Percentiles rank a stretch among this genome's conserved stretches.
Conservation (phyloP, 345 rosid species). For the Cardamine chenopodiifolia region DNA sequence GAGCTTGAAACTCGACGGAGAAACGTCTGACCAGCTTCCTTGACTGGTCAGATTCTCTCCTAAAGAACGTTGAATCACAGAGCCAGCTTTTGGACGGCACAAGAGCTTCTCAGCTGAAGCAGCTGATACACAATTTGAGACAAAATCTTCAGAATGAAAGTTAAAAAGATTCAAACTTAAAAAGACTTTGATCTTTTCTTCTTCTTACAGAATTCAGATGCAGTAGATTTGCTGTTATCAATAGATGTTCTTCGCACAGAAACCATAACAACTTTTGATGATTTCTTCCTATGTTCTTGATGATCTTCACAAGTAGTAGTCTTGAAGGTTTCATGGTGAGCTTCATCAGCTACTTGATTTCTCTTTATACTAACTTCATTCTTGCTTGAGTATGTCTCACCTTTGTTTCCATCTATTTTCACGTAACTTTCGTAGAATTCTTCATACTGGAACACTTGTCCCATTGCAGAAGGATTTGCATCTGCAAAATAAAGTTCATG, state of each 20-base stretch:
- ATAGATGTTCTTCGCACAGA: constrained; percentile 67
- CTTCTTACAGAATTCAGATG: constrained; percentile 55
- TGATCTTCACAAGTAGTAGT: constrained; percentile 44
- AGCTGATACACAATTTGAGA: constrained; percentile 42
- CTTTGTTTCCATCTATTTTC: constrained; percentile 58
- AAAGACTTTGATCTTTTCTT: neutral
- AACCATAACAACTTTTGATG: constrained; percentile 66
- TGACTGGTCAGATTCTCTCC: constrained; percentile 47
- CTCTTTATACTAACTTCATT: constrained; percentile 45
- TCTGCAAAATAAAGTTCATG: constrained; percentile 41
- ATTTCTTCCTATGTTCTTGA: constrained; percentile 54
- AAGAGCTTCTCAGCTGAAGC: constrained; percentile 57
- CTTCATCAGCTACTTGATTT: constrained; percentile 50
- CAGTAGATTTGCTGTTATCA: constrained; percentile 44
- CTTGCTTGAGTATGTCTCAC: constrained; percentile 46
- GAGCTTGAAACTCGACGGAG: constrained; percentile 69
- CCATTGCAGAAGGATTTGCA: constrained; percentile 52
- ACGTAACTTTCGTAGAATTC: constrained; percentile 61
- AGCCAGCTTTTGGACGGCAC: constrained; percentile 67
- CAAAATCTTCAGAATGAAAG: constrained; percentile 27
- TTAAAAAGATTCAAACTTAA: neutral
- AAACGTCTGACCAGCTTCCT: constrained; percentile 68
- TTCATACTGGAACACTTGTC: constrained; percentile 59
- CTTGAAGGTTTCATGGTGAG: constrained; percentile 43
- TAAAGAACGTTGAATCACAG: constrained; percentile 38